phyloP scores from a whole-genome alignment of 2,329 filamentous ascomycete genomes.

The Verticillium alfalfae region DNA sequence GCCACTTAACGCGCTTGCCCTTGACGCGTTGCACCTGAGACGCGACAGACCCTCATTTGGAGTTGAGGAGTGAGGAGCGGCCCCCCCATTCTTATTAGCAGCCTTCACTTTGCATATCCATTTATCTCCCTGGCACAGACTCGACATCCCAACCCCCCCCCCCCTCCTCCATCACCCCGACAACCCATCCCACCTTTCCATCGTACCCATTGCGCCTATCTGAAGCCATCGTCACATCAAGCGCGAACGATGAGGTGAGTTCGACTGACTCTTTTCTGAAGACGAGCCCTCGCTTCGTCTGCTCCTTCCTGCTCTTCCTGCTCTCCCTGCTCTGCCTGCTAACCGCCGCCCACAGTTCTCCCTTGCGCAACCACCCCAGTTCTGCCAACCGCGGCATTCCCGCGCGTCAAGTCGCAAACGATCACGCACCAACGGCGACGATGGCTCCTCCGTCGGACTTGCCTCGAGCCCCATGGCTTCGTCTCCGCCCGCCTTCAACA shows the following conservation, averaged over 20 bases:
- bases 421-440: constrained; percentile 44
- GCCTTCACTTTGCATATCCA: not conserved
- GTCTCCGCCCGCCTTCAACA: constrained; percentile 57
- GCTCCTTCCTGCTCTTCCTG: not conserved
- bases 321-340: not conserved
- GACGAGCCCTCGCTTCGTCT: too few species aligned
- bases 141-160: not conserved
- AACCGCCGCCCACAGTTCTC: constrained; percentile 56
- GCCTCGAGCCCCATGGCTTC: constrained; percentile 62
- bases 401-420: constrained; percentile 49
- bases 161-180: constrained; percentile 2
- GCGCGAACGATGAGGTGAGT: constrained; percentile 24
- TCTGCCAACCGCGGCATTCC: constrained; percentile 74
- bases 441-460: constrained; percentile 44
- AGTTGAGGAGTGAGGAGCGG: not conserved
- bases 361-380: constrained; percentile 72
- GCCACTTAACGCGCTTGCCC: constrained; percentile 37
- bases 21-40: constrained; percentile 7
- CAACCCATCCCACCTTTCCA: not conserved
- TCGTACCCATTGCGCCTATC: not conserved
- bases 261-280: too few species aligned
- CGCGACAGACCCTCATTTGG: constrained; percentile 7
- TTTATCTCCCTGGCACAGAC: not conserved
- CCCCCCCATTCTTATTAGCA: constrained; percentile 2
- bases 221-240: not conserved